Evolutionary conservation across 306 rosid genomes (phyloP), one percentile per base, ranked within the genome.

Genomic region (Dryas octopetala): DNA sequence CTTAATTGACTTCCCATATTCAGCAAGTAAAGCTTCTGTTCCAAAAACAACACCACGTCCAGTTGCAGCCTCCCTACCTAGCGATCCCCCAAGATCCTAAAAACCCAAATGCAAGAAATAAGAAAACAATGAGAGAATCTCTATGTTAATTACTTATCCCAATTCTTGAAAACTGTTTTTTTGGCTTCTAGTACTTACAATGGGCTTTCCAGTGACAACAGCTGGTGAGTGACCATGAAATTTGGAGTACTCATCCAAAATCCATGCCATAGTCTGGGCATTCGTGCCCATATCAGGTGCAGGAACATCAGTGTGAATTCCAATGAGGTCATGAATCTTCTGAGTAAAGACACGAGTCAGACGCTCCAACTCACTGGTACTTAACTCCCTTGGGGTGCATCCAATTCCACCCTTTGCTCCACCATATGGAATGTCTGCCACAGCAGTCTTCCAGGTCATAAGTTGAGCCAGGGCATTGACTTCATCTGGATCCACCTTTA

Each of bases 361-460:
- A 50, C 92, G 84, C 75, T 88, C 92, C 54, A 86, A 85, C 74
- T 88, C 92, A 10, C 85, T 83, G 23, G 1, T 71, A n/a, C 87
- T 88, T 2, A 88, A 76, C 16, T 86, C 90, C 75, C 85, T 53
- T 0, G 92, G 90, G 53, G 59, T 76, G 82, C 92, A 86, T 71
- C 92, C 92, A 32, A 88, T 88, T 63, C 92, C 92, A 63, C 92
- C 92, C 82, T 88, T 88, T 2, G 92, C 92, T 62, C 92, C 92
- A 47, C 90, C 92, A 73, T 88, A 88, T 40, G 92, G 92, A 73
- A 86, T 86, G 76, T 88, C 83, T 14, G 78, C 92, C 55, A 88
- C 92, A 45, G 90, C 92, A 81, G 92, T 86, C 81, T 88, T 88
- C 92, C 92, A 88, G 26, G 92, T 86, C 92, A 86, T 88, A 23